Conservation (phyloP, 371 early-diverging fungal species). For the Rhizopus arrhizus region DNA sequence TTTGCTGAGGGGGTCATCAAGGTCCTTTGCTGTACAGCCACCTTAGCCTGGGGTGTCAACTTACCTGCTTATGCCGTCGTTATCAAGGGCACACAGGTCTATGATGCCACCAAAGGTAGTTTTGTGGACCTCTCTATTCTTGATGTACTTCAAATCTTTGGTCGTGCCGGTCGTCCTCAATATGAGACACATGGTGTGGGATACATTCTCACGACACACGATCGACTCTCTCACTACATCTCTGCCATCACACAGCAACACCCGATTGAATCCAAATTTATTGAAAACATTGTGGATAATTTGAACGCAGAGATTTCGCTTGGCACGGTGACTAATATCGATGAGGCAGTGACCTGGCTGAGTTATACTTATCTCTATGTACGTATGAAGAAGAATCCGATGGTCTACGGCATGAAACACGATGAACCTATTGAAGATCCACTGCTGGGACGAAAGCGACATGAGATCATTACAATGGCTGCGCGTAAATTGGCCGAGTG, state of each 20-base stretch:
- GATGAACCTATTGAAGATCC: slow-evolving; percentile 80
- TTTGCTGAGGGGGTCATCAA: slow-evolving; percentile 90
- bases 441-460: slow-evolving; percentile 69
- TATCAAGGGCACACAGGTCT: slow-evolving; percentile 98
- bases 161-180: slow-evolving; percentile 98
- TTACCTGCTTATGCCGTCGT: slow-evolving; percentile 98
- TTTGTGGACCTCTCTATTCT: slow-evolving; percentile 92
- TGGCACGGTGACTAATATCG: slow-evolving; percentile 90
- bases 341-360: slow-evolving; percentile 96
- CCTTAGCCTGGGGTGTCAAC: slow-evolving; percentile 99
- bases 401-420: slow-evolving; percentile 87
- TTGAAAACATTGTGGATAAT: slow-evolving; percentile 86
- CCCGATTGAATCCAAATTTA: slow-evolving; percentile 96
- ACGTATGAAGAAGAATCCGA: slow-evolving; percentile 94
- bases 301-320: slow-evolving; percentile 97
- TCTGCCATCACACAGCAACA: slow-evolving; percentile 94
- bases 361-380: slow-evolving; percentile 97
- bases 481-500: slow-evolving; percentile 75
- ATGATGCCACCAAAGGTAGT: slow-evolving; percentile 90
- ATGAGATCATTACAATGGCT: slow-evolving; percentile 75
- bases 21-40: slow-evolving; percentile 98
- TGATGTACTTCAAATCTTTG: slow-evolving; percentile 99
- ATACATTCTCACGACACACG: slow-evolving; percentile 89
- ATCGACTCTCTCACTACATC: slow-evolving; percentile 91
- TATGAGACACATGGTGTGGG: slow-evolving; percentile 93